Percentiles rank a stretch among this genome's conserved stretches.
phyloP scores from a whole-genome alignment of 164 flowering plant species.

The Sedum album region DNA sequence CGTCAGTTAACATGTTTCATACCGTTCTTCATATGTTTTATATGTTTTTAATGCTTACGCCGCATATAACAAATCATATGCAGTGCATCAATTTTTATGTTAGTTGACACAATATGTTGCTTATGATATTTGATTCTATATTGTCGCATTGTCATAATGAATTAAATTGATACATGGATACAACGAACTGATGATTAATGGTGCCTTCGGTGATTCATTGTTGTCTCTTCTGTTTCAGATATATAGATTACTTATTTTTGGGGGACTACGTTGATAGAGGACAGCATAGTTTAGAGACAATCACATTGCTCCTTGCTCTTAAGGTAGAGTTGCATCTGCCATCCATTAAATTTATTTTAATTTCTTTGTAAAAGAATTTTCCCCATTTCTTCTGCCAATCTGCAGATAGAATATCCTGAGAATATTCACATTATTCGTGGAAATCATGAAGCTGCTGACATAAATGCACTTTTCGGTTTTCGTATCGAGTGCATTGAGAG shows the following conservation, averaged over 20 bases:
- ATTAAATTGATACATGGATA: not conserved
- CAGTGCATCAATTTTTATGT: not conserved
- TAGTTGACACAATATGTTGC: not conserved
- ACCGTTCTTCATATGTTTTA: slow-evolving; percentile 2
- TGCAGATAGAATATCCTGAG: slow-evolving; percentile 75
- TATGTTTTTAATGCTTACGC: not conserved
- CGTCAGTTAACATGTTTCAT: not conserved
- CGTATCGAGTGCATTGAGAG: slow-evolving; percentile 76
- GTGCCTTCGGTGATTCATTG: not conserved
- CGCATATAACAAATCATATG: too few relatives aligned
- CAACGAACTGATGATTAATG: not conserved
- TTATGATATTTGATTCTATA: not conserved
- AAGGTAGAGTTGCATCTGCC: slow-evolving; percentile 45
- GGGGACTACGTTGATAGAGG: slow-evolving; percentile 99
- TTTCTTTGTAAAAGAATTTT: slow-evolving; percentile 4
- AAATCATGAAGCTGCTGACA: slow-evolving; percentile 99
- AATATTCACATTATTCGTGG: slow-evolving; percentile 73
- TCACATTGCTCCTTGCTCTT: slow-evolving; percentile 79
- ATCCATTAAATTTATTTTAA: not conserved
- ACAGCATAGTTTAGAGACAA: slow-evolving; percentile 93
- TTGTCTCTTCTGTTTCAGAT: slow-evolving; percentile 42
- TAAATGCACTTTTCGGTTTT: slow-evolving; percentile 74
- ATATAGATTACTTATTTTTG: slow-evolving; percentile 90
- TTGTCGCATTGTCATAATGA: not conserved
- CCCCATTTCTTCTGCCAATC: slow-evolving; percentile 9